Evolutionary conservation across 2,329 filamentous ascomycete genomes (phyloP), one percentile per base, ranked within the genome.

Genomic region (Pezicula carpinea): DNA sequence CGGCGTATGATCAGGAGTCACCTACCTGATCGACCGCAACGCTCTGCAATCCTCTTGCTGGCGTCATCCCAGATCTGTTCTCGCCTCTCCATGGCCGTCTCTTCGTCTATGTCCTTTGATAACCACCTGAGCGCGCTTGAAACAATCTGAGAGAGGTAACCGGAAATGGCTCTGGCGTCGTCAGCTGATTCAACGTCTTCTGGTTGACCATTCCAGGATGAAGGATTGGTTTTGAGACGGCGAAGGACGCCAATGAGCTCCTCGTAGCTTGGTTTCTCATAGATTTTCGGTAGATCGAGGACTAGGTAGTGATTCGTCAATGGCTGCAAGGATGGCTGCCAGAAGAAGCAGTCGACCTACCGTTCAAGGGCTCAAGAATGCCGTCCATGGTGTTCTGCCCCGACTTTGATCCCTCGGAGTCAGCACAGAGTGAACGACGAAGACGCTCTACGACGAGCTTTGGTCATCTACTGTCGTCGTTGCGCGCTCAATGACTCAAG

Each of bases 241-340:
- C 78, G 68, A n/a, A 96, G 78, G 21, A 80, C 79, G 21, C 74
- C 68, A 42, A 89, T 67, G 39, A 96, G 74, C 4, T 76, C 73
- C 26, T 72, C 68, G 49, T 80, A 83, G 17, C 81, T 72, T 6
- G 91, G 91, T 60, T 80, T 85, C 58, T 85, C 79, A 76, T 90
- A 89, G 52, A 92, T 75, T 60, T 90, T 87, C n/a, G 90, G 89
- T 21, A 96, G 79, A 61, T 92, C 87, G 48, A 85, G 71, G 48
- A 82, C 82, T 83, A 59, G 49, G 4, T 31, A 31, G 41, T 53
- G 14, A 40, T 11, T 34, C 15, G 34, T 40, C n/a, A 42, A n/a
- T 29, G 26, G 7, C 13, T 11, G 8, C 5, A 29, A 29, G 8
- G 13, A 29, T n/a, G 26, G 1, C 13, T 29, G 11, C 15, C 17